Evolutionary conservation across 1,284 basidiomycete genomes (phyloP), one percentile per base, ranked within the genome.

Genomic region (Tranzscheliella williamsii): DNA sequence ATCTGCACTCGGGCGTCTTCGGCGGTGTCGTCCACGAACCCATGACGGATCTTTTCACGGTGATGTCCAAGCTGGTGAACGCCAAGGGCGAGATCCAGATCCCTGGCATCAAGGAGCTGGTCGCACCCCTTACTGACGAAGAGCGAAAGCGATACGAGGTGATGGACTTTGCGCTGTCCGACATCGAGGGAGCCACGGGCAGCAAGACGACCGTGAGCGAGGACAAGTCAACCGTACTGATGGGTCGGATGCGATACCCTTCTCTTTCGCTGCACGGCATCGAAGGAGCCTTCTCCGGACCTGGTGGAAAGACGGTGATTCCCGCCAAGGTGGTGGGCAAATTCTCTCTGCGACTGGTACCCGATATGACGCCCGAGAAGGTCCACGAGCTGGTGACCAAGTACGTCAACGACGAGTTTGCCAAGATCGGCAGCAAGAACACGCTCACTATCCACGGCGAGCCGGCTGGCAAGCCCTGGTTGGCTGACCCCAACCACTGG

Each of bases 261-360:
- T 89, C 87, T 55, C 83, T 98, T 52, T 94, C 91, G 4, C 81
- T 98, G 15, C 94, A 98, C 79, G 95, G 94, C 21, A 94, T 98
- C 72, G 91, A 97, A 79, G 94, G 95, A 46, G 95, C 93, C 4
- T 97, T 97, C 82, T 89, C 86, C 11, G 68, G 69, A 33, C 56
- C 78, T 0, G 79, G 78, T 35, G 71, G 85, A 35, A 95, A 95
- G 85, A 98, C 94, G 0, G 95, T 98, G 75, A 98, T 98, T 53
- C 79, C 94, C 82, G 89, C 90, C 27, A 86, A 87, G 52, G 91
- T 97, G 22, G 82, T 86, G 9, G 94, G 92, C 75, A 67, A 70
- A 69, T 76, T 64, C 56, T 66, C 42, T 31, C 48, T 63, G 16
- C 71, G 67, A 17, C 84, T 92, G 34, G 90, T 92, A 0, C 94